Base-by-base conservation (phyloP, 257 asterid species). In the Nicotiana undulata region DNA sequence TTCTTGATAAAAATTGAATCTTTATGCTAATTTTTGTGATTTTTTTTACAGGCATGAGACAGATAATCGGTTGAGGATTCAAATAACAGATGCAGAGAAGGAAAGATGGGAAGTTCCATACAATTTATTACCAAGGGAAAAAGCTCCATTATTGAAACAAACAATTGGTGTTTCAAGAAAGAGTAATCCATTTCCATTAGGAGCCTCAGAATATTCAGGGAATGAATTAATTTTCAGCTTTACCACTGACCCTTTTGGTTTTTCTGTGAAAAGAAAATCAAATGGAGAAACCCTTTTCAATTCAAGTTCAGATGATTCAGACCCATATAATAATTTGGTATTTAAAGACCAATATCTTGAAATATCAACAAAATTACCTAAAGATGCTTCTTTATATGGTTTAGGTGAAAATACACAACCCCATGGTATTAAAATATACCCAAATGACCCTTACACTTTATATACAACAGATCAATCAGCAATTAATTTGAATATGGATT, bases 91-190 rank as follows among this genome's bases (percentile, higher is more conserved):
- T 70, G 99, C 97, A 13, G 83, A 86, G 1, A 90, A 91, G 63
- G 90, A 89, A 63, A 89, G 99, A 82, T 95, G 99, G 99, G 99
- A 95, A 82, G 95, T 95, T 16, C 97, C 98, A 9, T 95, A 95
- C 88, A 85, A 90, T 68, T 89, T 95, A 7, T 56, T 95, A 26
- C 98, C 97, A 0, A 86, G 99, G 81, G 94, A 90, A 24, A 75
- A 63, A 20, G 91, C 97, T 9, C 92, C 96, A 24, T 22, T 85
- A 16, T 37, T 83, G 22, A 83, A 86, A 29, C 85, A 90, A 77
- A 52, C 89, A 40, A 75, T 82, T 20, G 46, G 76, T 61, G 67
- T 51, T 17, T 81, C 88, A 68, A 82, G 86, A 84, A 88, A 89
- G 58, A 84, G 64, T 37, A 37, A 0, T 51, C 82, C 83, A 4